Percentiles rank a stretch among this genome's conserved stretches.
phyloP scores from a whole-genome alignment of 805 yeast species.

The Zygoascus biomembranicola region DNA sequence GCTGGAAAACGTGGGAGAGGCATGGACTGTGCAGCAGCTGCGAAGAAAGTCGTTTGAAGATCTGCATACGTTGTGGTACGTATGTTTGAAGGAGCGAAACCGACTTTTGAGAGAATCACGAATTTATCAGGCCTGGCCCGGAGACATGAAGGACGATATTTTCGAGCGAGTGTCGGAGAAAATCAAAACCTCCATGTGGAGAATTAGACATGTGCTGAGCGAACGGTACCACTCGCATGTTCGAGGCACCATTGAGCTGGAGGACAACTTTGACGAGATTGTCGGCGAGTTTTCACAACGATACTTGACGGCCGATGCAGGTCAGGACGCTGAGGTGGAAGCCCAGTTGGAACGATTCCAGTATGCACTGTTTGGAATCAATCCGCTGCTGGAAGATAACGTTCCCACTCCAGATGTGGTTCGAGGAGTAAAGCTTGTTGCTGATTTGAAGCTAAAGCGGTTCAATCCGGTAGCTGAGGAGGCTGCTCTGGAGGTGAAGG shows the following conservation, averaged over 20 bases:
- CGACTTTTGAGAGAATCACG: constrained; percentile 66
- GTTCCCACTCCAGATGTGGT: constrained; percentile 50
- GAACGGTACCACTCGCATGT: constrained; percentile 73
- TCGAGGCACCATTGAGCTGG: constrained; percentile 44
- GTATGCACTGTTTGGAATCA: constrained; percentile 76
- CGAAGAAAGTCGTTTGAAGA: constrained; percentile 89
- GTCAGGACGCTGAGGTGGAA: constrained; percentile 50
- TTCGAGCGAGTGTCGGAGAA: constrained; percentile 32
- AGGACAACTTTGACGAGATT: constrained; percentile 38
- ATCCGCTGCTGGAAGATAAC: constrained; percentile 55
- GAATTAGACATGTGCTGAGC: constrained; percentile 76
- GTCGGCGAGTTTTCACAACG: constrained; percentile 48
- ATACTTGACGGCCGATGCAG: constrained; percentile 48
- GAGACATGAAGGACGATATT: constrained; percentile 25
- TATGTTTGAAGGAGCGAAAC: constrained; percentile 76
- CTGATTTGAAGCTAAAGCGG: constrained; percentile 56
- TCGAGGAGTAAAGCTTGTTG: constrained; percentile 60
- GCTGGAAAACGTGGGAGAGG: constrained; percentile 38
- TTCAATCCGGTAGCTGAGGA: constrained; percentile 25
- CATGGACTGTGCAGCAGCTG: constrained; percentile 85
- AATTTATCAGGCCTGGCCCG: constrained; percentile 36
- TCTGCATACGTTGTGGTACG: constrained; percentile 85
- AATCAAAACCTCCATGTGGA: constrained; percentile 58
- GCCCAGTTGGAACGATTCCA: constrained; percentile 73
- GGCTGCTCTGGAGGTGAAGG: constrained; percentile 11